Evolutionary conservation across 129 eudicot genomes (phyloP).

Genomic region (Kitagawia praeruptora): DNA sequence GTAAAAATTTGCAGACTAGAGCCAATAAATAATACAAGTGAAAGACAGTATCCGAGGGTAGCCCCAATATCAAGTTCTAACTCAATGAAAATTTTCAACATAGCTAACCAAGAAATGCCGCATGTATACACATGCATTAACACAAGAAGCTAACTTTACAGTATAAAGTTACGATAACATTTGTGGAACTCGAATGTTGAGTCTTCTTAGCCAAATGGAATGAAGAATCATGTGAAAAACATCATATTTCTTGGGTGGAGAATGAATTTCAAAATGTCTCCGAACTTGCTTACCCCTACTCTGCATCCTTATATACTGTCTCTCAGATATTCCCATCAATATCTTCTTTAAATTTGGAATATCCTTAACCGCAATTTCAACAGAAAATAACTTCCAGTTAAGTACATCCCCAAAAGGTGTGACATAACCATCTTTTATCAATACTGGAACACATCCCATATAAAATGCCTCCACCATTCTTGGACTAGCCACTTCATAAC

Average conservation of each 20-base stretch:
- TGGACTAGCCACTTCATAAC: slow-evolving; percentile 87
- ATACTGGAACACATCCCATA: slow-evolving; percentile 68
- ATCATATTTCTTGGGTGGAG: slow-evolving; percentile 60
- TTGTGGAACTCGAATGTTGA: slow-evolving; percentile 31
- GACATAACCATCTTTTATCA: slow-evolving; percentile 52
- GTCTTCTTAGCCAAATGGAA: slow-evolving; percentile 79
- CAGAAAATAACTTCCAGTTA: slow-evolving; percentile 61
- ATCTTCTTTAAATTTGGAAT: slow-evolving; percentile 57
- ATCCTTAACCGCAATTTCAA: slow-evolving; percentile 37
- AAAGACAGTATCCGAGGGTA: background rate
- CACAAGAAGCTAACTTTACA: background rate
- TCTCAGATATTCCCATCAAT: slow-evolving; percentile 28
- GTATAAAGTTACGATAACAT: background rate
- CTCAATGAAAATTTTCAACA: background rate
- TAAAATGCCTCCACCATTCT: slow-evolving; percentile 78
- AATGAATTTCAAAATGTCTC: slow-evolving; percentile 57
- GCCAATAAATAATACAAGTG: background rate
- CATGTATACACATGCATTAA: background rate
- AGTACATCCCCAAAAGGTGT: slow-evolving; percentile 71
- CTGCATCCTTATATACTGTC: slow-evolving; percentile 51
- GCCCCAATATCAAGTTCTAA: background rate
- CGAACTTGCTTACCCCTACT: slow-evolving; percentile 41
- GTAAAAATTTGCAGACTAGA: too few relatives aligned
- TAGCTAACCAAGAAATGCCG: background rate
- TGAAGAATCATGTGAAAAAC: slow-evolving; percentile 79